Percentiles rank a stretch among this genome's conserved stretches.
phyloP scores from a whole-genome alignment of 805 yeast species.

The Debaryomyces hansenii region DNA sequence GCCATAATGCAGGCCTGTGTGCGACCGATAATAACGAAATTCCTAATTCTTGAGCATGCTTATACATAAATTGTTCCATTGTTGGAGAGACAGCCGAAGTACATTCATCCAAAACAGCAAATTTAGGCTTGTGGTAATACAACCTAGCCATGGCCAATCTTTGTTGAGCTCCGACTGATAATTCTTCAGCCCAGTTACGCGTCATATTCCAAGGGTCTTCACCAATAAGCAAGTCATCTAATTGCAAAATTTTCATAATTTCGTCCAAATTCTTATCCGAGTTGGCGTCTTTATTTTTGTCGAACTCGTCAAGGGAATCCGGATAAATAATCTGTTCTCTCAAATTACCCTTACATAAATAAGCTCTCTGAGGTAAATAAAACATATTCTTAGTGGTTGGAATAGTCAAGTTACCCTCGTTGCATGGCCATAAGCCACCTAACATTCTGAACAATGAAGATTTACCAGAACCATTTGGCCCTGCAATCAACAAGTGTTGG shows the following conservation, averaged over 20 bases:
- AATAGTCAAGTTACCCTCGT: slow-evolving; percentile 54
- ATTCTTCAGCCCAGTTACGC: slow-evolving; percentile 85
- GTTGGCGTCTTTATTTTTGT: slow-evolving; percentile 26
- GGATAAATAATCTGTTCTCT: slow-evolving; percentile 92
- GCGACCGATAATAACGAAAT: slow-evolving; percentile 88
- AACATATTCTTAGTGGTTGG: slow-evolving; percentile 71
- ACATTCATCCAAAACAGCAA: slow-evolving; percentile 94
- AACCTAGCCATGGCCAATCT: slow-evolving; percentile 90
- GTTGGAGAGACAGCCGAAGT: slow-evolving; percentile 91
- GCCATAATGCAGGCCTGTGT: slow-evolving; percentile 90
- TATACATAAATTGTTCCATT: slow-evolving; percentile 86
- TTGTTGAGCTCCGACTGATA: slow-evolving; percentile 91
- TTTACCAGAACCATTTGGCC: slow-evolving; percentile 96
- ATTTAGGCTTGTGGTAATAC: slow-evolving; percentile 86
- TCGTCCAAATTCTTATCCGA: slow-evolving; percentile 52
- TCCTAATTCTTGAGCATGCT: slow-evolving; percentile 74
- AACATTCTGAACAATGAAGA: slow-evolving; percentile 86
- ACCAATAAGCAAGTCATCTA: slow-evolving; percentile 52
- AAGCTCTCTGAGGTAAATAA: slow-evolving; percentile 91
- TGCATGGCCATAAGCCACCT: slow-evolving; percentile 92
- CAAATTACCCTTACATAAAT: slow-evolving; percentile 75
- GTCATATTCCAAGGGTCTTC: slow-evolving; percentile 59
- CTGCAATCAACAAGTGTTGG: slow-evolving; percentile 83
- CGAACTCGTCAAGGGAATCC: slow-evolving; percentile 60
- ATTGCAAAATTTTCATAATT: slow-evolving; percentile 56